Percentiles rank a stretch among this genome's conserved stretches.
Evolutionary conservation across 495 filamentous ascomycete species (phyloP).

Genomic region (Talaromyces adpressus): DNA sequence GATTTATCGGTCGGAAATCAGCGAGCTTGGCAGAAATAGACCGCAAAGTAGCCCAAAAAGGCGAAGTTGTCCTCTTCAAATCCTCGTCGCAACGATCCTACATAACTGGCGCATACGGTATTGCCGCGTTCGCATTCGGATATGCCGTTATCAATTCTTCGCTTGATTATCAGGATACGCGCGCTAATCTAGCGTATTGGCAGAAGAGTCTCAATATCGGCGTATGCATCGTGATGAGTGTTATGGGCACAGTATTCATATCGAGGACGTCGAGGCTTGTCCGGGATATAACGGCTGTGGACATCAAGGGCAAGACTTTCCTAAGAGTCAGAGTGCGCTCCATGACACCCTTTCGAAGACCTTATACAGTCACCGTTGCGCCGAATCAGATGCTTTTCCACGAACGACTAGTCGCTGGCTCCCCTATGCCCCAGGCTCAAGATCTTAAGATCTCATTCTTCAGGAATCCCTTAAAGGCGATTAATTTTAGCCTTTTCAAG

Average conservation of each 20-base stretch:
- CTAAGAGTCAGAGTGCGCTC: constrained; percentile 33
- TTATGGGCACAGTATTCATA: constrained; percentile 35
- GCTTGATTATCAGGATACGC: constrained; percentile 27
- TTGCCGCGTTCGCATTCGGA: constrained; percentile 48
- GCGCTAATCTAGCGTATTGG: constrained; percentile 29
- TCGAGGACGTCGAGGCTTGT: constrained; percentile 28
- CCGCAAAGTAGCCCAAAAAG: constrained; percentile 26
- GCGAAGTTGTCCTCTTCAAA: constrained; percentile 48
- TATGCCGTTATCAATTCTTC: constrained; percentile 52
- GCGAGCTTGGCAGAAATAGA: constrained; percentile 25
- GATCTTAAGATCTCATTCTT: constrained; percentile 22
- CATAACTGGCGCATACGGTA: constrained; percentile 46
- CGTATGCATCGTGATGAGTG: constrained; percentile 37
- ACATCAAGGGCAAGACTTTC: constrained; percentile 20
- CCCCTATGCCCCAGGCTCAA: constrained; percentile 14
- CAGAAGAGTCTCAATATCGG: constrained; percentile 30
- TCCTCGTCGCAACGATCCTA: constrained; percentile 55
- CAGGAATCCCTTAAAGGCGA: constrained; percentile 28
- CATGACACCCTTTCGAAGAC: constrained; percentile 34
- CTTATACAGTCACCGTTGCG: constrained; percentile 29
- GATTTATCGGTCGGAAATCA: constrained; percentile 20
- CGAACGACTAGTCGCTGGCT: constrained; percentile 20
- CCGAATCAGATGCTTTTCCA: constrained; percentile 33
- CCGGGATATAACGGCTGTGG: constrained; percentile 29
- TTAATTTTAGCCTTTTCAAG: constrained; percentile 27